Evolutionary conservation across 768 basidiomycete genomes (phyloP).

Genomic region (Tulasnella sp.): DNA sequence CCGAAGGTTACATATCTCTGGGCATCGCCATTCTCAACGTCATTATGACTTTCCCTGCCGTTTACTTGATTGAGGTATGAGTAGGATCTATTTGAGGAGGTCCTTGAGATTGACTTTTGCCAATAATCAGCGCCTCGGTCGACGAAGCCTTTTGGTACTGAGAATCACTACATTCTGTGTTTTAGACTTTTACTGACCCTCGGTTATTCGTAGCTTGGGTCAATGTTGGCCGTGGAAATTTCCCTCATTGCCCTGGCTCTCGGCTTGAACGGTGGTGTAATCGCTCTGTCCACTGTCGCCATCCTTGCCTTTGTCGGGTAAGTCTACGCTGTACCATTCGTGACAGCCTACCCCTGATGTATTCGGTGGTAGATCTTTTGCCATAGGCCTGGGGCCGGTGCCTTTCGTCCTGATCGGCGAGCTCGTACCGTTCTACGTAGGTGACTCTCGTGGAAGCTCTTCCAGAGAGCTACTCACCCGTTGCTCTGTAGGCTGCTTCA

Average conservation of each 20-base stretch:
- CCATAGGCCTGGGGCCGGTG: slow-evolving; percentile 83
- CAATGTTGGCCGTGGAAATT: slow-evolving; percentile 8
- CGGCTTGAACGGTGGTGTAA: slow-evolving; percentile 26
- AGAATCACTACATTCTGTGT: slow-evolving; percentile 29
- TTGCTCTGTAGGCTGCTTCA: slow-evolving; percentile 32
- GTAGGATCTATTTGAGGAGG: not conserved
- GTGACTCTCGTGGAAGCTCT: slow-evolving; percentile 34
- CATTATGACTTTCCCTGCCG: slow-evolving; percentile 41
- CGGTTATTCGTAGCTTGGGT: slow-evolving; percentile 28
- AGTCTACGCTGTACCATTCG: not conserved
- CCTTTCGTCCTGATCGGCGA: slow-evolving; percentile 93
- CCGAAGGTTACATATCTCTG: slow-evolving; percentile 28
- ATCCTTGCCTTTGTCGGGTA: slow-evolving; percentile 25
- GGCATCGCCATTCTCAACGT: slow-evolving; percentile 36
- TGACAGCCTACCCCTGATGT: not conserved
- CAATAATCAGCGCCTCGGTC: slow-evolving; percentile 14
- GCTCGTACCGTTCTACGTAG: slow-evolving; percentile 71
- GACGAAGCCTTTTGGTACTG: slow-evolving; percentile 35
- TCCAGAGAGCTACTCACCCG: not conserved
- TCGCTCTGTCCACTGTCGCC: slow-evolving; percentile 18
- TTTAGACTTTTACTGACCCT: not conserved
- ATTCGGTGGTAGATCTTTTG: slow-evolving; percentile 61
- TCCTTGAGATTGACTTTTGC: not conserved
- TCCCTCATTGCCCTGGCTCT: slow-evolving; percentile 31
- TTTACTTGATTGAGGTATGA: slow-evolving; percentile 41